These are phyloP conservation scores for Sugiyamaella smithiae DNA, from an alignment of 805 yeast species.

Conservation along the genomic window DNA sequence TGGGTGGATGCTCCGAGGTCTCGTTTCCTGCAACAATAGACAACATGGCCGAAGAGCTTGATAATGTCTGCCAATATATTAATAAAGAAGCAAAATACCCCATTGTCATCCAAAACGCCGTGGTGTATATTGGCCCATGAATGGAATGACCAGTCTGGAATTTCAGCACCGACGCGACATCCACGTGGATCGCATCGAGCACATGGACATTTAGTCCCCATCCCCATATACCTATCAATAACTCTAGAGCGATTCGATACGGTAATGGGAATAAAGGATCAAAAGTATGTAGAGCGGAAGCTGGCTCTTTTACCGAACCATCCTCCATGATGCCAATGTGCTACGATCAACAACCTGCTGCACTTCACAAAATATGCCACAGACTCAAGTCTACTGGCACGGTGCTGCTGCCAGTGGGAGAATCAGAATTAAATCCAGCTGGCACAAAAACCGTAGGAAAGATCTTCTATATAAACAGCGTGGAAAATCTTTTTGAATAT, in stretches of 20 bases:
- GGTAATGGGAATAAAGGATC: slow-evolving; percentile 47
- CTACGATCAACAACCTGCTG: no score
- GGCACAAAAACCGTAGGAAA: no score
- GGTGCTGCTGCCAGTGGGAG: no score
- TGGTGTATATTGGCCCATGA: slow-evolving; percentile 37
- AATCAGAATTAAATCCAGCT: no score
- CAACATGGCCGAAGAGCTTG: slow-evolving; percentile 2
- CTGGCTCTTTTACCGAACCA: no score
- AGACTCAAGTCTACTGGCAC: no score
- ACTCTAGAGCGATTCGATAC: slow-evolving; percentile 34
- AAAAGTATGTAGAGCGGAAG: slow-evolving; percentile 22
- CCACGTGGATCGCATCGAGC: slow-evolving; percentile 27
- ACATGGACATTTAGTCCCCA: slow-evolving; percentile 33
- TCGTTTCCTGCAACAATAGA: slow-evolving; percentile 4
- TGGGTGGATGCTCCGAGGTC: slow-evolving; percentile 6
- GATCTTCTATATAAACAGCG: no score
- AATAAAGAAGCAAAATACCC: slow-evolving; percentile 28
- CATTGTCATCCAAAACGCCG: slow-evolving; percentile 33
- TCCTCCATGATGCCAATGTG: no score
- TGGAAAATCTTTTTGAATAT: no score
- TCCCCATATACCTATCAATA: slow-evolving; percentile 34
- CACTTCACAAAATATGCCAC: no score
- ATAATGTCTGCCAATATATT: slow-evolving; percentile 26
- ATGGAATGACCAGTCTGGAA: slow-evolving; percentile 26
- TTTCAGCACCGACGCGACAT: slow-evolving; percentile 26